Evolutionary conservation across 345 rosid genomes (phyloP).

Genomic region (Raphanus sativus): DNA sequence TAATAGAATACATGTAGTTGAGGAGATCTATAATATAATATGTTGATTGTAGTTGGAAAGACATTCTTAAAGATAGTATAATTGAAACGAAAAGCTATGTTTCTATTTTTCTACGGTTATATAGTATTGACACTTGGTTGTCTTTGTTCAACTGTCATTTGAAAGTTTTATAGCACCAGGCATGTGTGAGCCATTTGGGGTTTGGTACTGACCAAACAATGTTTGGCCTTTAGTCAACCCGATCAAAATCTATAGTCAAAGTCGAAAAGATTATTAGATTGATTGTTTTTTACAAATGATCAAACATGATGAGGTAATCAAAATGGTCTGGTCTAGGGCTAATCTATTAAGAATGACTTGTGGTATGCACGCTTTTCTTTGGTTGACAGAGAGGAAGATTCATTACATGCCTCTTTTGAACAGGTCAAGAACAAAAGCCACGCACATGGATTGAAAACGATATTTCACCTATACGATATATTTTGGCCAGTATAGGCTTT

Average conservation of each 20-base stretch:
- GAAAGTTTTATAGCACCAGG: not conserved
- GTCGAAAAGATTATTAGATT: constrained; percentile 3
- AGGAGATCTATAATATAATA: not conserved
- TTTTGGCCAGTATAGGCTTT: constrained; percentile 2
- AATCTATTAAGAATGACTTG: constrained; percentile 6
- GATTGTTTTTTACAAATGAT: not conserved
- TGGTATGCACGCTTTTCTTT: constrained; percentile 2
- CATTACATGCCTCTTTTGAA: constrained; percentile 25
- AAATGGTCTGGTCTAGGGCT: constrained; percentile 1
- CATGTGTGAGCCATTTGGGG: constrained; percentile 17
- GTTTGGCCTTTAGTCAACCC: not conserved
- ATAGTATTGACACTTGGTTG: not conserved
- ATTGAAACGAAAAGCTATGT: not conserved
- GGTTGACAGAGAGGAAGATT: constrained; percentile 11
- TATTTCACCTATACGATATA: constrained; percentile 27
- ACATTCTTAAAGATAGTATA: not conserved
- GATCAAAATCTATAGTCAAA: not conserved
- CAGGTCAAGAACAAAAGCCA: constrained; percentile 19
- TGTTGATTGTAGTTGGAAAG: not conserved
- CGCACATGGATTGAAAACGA: constrained; percentile 13
- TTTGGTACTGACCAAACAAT: constrained; percentile 16
- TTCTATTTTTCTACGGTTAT: not conserved
- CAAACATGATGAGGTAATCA: not conserved
- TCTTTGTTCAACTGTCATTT: constrained; percentile 13
- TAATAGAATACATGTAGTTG: not conserved